phyloP scores from a whole-genome alignment of 2,329 filamentous ascomycete genomes.

The Grosmannia clavigera region DNA sequence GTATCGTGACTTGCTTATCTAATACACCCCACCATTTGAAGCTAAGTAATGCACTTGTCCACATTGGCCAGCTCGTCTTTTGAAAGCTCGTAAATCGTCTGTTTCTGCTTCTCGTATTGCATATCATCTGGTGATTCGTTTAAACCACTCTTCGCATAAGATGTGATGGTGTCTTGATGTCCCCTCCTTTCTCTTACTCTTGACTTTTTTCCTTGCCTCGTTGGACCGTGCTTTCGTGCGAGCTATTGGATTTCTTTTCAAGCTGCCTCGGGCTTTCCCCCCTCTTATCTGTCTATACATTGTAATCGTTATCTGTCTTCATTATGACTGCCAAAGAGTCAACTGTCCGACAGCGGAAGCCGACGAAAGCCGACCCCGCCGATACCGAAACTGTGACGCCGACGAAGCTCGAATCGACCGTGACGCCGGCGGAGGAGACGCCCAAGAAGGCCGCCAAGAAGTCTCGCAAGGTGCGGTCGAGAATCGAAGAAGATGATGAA shows the following conservation, averaged over 20 bases:
- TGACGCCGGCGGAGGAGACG: slow-evolving; percentile 4
- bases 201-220: background rate
- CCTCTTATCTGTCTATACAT: background rate
- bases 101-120: no score
- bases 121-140: background rate
- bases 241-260: background rate
- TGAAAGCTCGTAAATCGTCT: no score
- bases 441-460: slow-evolving; percentile 16
- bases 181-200: background rate
- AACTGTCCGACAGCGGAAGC: slow-evolving; percentile 5
- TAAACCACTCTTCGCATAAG: background rate
- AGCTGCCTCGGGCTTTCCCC: background rate
- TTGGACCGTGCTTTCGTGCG: background rate
- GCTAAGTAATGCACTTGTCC: background rate
- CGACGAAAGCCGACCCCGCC: background rate
- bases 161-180: background rate
- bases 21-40: background rate
- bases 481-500: slow-evolving; percentile 49
- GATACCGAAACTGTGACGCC: background rate
- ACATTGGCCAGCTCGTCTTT: background rate
- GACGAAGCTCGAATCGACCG: background rate
- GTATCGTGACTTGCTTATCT: background rate
- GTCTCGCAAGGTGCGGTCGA: slow-evolving; percentile 11
- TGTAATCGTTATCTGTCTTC: background rate
- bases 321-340: background rate